Evolutionary conservation across 805 yeast species (phyloP).

Genomic region (Pichia ethanolica): DNA sequence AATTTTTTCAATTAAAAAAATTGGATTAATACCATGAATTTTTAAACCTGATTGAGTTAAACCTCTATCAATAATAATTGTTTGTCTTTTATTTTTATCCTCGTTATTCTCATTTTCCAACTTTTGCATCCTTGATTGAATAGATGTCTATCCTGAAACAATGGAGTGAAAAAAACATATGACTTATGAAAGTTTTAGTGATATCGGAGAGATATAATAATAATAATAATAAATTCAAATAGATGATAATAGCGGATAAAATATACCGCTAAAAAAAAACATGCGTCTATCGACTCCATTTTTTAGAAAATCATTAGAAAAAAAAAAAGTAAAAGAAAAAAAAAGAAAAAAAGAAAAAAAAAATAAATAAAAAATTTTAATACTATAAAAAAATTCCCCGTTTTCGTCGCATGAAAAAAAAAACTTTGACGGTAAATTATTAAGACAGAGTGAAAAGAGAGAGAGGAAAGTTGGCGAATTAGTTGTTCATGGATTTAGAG

Average conservation of each 20-base stretch:
- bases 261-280: no score
- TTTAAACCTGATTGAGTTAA: slow-evolving; percentile 20
- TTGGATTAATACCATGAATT: slow-evolving; percentile 41
- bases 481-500: no score
- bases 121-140: background rate
- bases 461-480: background rate
- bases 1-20: slow-evolving; percentile 49
- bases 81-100: background rate
- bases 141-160: no score
- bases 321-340: background rate
- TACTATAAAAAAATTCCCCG: background rate
- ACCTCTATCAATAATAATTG: slow-evolving; percentile 30
- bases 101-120: background rate
- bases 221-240: no score
- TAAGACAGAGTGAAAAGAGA: background rate
- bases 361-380: background rate
- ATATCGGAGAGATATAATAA: no score
- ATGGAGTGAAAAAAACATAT: no score
- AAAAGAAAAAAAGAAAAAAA: background rate
- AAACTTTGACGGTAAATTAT: no score
- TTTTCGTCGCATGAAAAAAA: slow-evolving; percentile 1
- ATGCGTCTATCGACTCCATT: background rate
- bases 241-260: no score
- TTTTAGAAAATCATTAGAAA: background rate
- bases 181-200: no score